Conservation (phyloP, 495 filamentous ascomycete species). For the Hamigera avellanea region DNA sequence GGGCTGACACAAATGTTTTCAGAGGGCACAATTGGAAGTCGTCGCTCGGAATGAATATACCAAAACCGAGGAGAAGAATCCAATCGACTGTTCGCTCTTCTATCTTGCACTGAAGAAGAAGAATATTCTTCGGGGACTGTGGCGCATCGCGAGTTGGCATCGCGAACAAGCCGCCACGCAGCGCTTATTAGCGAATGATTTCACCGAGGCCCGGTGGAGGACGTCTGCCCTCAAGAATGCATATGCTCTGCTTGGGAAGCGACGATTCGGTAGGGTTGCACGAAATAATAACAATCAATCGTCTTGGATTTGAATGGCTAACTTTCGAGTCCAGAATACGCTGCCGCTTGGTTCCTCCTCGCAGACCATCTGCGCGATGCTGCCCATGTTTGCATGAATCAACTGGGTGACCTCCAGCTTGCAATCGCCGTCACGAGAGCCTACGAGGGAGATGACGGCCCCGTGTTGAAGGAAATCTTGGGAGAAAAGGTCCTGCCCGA, state of each 20-base stretch:
- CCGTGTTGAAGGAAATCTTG: constrained; percentile 60
- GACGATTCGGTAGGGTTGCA: constrained; percentile 58
- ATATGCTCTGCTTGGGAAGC: constrained; percentile 88
- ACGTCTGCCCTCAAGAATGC: constrained; percentile 93
- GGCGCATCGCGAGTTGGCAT: constrained; percentile 92
- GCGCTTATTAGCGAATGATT: constrained; percentile 73
- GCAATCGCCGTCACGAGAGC: constrained; percentile 82
- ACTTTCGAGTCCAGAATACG: constrained; percentile 54
- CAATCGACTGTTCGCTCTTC: constrained; percentile 84
- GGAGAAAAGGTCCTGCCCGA: constrained; percentile 68
- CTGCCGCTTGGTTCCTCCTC: constrained; percentile 89
- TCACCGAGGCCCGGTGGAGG: constrained; percentile 74
- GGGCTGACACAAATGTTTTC: not conserved
- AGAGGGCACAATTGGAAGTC: constrained; percentile 74
- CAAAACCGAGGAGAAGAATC: constrained; percentile 76
- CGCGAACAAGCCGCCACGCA: constrained; percentile 71
- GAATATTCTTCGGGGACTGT: constrained; percentile 79
- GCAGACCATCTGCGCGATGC: constrained; percentile 80
- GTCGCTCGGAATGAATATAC: constrained; percentile 92
- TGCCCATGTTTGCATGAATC: constrained; percentile 70
- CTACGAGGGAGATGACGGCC: constrained; percentile 77
- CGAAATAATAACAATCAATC: not conserved
- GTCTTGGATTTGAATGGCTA: constrained; percentile 1
- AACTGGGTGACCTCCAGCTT: constrained; percentile 79
- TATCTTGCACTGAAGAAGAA: constrained; percentile 92